Evolutionary conservation across 495 filamentous ascomycete genomes (phyloP), one percentile per base, ranked within the genome.

Genomic region (Amorphotheca resinae): DNA sequence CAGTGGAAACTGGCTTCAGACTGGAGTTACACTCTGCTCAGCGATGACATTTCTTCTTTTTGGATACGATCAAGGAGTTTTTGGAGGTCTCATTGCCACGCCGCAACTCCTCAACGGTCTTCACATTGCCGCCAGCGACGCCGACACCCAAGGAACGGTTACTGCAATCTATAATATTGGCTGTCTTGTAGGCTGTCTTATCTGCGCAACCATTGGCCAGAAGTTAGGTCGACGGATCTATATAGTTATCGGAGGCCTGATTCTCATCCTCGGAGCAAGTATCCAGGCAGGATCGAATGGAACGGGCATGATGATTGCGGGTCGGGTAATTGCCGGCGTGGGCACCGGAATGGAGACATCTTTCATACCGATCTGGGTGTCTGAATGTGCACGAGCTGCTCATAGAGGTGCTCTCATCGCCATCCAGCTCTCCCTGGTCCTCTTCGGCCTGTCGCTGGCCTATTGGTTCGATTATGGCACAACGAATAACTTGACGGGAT

Each of bases 381-480:
- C 78, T 31, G 43, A 46, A 9, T 20, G 8, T 9, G 9, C 16
- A 6, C 76, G 76, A 49, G 76, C 81, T 0, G 75, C 67, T 49
- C 84, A 85, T 54, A 72, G 84, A 49, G 84, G 84, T 41, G 70
- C 84, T 2, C 60, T 84, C 33, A 84, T 89, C 56, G 85, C 81
- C 60, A 83, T 86, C 35, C 79, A 85, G 51, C 82, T 82, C 47
- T 74, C 73, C 50, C 66, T 75, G 44, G 84, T 87, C 44, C 80
- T 81, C 36, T 79, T 86, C 41, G 83, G 83, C 34, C 74, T 72
- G 6, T 59, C 83, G 17, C 74, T 86, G 21, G 79, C 80, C 22
- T 86, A 87, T 62, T 87, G 82, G 82, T 65, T 87, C 42, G 80
- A 85, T 52, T 86, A 80, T 46, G 82, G 82, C 33, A 68, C 77